These are phyloP conservation scores for Colletotrichum coccodes DNA, from an alignment of 2,329 filamentous ascomycete genomes.

Conservation along the genomic window DNA sequence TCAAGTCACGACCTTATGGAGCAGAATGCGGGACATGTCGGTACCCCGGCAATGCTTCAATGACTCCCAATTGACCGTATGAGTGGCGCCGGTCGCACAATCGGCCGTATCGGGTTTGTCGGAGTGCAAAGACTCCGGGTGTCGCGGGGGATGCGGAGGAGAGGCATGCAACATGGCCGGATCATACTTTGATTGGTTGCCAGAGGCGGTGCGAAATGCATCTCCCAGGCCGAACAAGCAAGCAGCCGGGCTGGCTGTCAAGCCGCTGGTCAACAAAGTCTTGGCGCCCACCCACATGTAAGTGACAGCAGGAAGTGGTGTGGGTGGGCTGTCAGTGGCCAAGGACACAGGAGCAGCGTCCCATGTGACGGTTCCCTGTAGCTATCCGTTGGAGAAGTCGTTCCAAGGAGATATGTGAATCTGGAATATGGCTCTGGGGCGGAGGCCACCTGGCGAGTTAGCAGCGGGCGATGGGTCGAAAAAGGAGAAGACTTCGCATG, in stretches of 20 bases:
- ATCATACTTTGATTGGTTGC: conserved; percentile 14
- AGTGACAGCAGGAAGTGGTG: conserved; percentile 9
- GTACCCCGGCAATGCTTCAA: neutral
- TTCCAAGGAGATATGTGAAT: neutral
- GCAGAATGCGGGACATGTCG: neutral
- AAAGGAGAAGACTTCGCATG: conserved; percentile 14
- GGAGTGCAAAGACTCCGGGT: conserved; percentile 7
- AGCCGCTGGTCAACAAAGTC: neutral
- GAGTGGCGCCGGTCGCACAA: neutral
- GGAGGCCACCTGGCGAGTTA: conserved; percentile 4
- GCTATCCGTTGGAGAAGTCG: neutral
- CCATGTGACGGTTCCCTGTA: neutral
- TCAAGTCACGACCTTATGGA: neutral
- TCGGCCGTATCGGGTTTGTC: conserved; percentile 10
- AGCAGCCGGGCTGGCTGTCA: neutral
- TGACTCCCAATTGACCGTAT: neutral
- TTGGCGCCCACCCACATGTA: conserved; percentile 10
- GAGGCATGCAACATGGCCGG: conserved; percentile 1
- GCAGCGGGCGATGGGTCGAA: neutral
- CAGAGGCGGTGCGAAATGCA: neutral
- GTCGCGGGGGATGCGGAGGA: conserved; percentile 18
- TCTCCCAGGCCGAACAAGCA: neutral
- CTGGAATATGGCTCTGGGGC: neutral
- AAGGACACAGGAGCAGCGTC: neutral
- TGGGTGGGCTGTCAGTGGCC: neutral